phyloP scores from a whole-genome alignment of 345 rosid genomes.

The Dimocarpus longan region DNA sequence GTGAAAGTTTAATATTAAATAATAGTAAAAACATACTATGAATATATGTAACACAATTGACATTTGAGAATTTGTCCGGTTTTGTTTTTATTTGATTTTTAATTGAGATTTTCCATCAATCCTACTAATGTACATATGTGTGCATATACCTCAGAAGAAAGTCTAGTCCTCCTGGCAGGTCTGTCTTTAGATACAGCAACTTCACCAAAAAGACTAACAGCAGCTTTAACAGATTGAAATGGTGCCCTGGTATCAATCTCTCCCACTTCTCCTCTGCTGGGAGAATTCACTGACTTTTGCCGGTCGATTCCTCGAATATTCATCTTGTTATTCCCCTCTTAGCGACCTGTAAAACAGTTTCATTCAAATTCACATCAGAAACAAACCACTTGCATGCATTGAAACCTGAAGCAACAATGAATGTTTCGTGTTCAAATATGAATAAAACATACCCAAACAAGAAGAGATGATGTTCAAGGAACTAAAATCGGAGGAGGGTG shows the following conservation, averaged over 20 bases:
- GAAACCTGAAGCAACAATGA: not conserved
- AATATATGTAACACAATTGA: too few relatives aligned
- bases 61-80: too few relatives aligned
- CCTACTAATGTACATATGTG: too few relatives aligned
- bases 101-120: too few relatives aligned
- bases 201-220: conserved; percentile 84
- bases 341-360: not conserved
- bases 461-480: not conserved
- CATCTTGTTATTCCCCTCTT: conserved; percentile 43
- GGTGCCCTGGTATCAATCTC: conserved; percentile 97
- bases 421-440: not conserved
- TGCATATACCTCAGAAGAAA: conserved; percentile 46
- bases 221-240: conserved; percentile 91
- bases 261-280: conserved; percentile 71
- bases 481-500: not conserved
- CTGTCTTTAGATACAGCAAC: conserved; percentile 51
- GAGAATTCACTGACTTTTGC: conserved; percentile 42
- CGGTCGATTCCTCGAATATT: conserved; percentile 38
- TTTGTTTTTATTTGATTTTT: too few relatives aligned
- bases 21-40: too few relatives aligned
- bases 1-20: too few relatives aligned
- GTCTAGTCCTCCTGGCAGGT: conserved; percentile 38
- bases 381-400: too few relatives aligned
- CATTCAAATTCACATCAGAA: not conserved
- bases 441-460: not conserved